A percentile compares a stretch with the other conserved stretches of the same genome.
These are phyloP conservation scores for Hypsizygus ulmarius DNA, from an alignment of 1,284 basidiomycete genomes.

Conservation along the genomic window DNA sequence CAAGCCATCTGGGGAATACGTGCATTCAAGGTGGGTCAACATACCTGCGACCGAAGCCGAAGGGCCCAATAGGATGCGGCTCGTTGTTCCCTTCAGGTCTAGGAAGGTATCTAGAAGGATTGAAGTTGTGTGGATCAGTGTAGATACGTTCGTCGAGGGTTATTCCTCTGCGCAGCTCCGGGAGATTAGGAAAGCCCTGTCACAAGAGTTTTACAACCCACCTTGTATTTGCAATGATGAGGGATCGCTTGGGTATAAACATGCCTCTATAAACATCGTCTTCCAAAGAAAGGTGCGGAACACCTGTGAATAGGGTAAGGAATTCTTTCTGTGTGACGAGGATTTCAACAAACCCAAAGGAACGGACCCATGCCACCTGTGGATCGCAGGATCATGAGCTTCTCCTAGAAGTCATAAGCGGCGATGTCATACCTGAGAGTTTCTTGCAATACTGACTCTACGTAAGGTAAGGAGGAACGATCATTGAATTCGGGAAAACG, in stretches of 20 bases:
- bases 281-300: constrained; percentile 25
- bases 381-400: neutral
- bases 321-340: neutral
- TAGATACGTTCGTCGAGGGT: constrained; percentile 15
- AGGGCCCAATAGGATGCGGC: constrained; percentile 10
- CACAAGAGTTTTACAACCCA: constrained; percentile 1
- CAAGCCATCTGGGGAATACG: too few species aligned
- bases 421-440: constrained; percentile 28
- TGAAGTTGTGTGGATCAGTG: constrained; percentile 10
- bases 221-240: constrained; percentile 31
- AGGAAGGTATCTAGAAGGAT: constrained; percentile 17
- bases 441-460: constrained; percentile 31
- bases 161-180: constrained; percentile 13
- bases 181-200: neutral
- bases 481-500: constrained; percentile 41
- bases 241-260: constrained; percentile 32
- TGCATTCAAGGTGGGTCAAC: neutral
- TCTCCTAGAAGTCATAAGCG: neutral
- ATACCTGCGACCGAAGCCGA: constrained; percentile 18
- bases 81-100: constrained; percentile 14
- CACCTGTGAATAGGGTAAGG: constrained; percentile 14
- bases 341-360: constrained; percentile 11
- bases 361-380: constrained; percentile 12
- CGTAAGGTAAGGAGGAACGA: constrained; percentile 25
- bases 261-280: constrained; percentile 33